phyloP scores from a whole-genome alignment of 2,329 filamentous ascomycete genomes.

The Elsinoe perseae region DNA sequence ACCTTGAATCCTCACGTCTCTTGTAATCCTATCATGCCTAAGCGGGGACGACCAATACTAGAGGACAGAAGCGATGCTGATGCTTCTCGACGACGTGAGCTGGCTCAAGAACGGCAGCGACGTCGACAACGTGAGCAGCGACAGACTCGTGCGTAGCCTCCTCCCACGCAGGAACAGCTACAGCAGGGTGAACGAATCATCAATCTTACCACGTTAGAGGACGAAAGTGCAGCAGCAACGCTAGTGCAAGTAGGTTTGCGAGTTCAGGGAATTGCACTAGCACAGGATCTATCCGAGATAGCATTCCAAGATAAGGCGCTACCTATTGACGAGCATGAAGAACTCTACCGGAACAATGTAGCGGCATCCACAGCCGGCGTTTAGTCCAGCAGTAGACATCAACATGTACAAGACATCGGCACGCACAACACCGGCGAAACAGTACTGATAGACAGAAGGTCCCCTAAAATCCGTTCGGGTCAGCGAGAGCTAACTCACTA shows the following conservation, averaged over 20 bases:
- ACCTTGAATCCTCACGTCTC: too few relatives aligned
- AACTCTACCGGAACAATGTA: not conserved
- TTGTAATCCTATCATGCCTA: too few relatives aligned
- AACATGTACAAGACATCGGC: not conserved
- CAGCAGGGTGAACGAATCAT: not conserved
- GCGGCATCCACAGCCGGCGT: not conserved
- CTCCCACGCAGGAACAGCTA: not conserved
- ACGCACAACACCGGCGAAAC: not conserved
- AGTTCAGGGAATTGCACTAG: not conserved
- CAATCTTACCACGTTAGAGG: not conserved
- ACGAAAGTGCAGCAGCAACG: not conserved
- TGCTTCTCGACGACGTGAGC: not conserved
- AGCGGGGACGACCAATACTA: not conserved
- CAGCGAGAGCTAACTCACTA: not conserved
- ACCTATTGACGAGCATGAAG: not conserved
- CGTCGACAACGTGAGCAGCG: not conserved
- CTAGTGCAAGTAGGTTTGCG: not conserved
- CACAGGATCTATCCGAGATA: not conserved
- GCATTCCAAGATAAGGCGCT: not conserved
- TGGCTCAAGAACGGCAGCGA: not conserved
- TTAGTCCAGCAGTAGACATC: not conserved
- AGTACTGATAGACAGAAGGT: not conserved
- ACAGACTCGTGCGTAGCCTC: not conserved
- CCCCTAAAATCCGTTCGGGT: not conserved
- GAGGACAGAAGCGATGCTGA: not conserved